Percentiles rank a stretch among this genome's conserved stretches.
Evolutionary conservation across 1,139 yeast genomes (phyloP).

Genomic region (Diutina scorzettiae): DNA sequence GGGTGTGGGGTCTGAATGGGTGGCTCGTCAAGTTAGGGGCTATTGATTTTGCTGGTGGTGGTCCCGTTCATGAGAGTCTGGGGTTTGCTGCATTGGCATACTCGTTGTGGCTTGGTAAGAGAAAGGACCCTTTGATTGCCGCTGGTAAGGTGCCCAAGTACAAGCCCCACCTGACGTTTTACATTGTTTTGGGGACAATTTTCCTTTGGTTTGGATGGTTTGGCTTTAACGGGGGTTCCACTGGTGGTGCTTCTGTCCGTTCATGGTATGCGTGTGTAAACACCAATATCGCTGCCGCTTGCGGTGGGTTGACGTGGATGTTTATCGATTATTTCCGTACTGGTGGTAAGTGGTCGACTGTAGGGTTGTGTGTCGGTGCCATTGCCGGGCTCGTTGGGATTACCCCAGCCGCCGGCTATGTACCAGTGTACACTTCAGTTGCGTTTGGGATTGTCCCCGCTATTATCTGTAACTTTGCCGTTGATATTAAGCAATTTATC

Average conservation of each 20-base stretch:
- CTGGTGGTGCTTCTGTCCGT: constrained; percentile 83
- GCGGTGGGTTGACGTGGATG: constrained; percentile 92
- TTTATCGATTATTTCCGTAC: constrained; percentile 79
- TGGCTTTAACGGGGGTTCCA: constrained; percentile 96
- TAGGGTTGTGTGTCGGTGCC: constrained; percentile 88
- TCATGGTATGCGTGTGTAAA: constrained; percentile 89
- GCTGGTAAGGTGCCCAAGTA: constrained; percentile 63
- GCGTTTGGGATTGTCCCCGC: constrained; percentile 78
- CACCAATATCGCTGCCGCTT: constrained; percentile 86
- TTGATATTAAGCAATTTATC: constrained; percentile 60
- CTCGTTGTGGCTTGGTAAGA: constrained; percentile 82
- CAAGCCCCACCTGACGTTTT: constrained; percentile 83
- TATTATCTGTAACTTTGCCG: constrained; percentile 70
- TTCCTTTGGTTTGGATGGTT: constrained; percentile 98
- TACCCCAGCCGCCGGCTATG: constrained; percentile 95
- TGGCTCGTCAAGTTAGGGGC: constrained; percentile 80
- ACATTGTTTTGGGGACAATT: constrained; percentile 86
- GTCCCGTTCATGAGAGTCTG: constrained; percentile 91
- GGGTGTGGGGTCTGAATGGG: constrained; percentile 94
- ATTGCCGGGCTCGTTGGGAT: constrained; percentile 92
- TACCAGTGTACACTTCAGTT: constrained; percentile 80
- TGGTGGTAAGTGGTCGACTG: constrained; percentile 89
- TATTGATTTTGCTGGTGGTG: constrained; percentile 95
- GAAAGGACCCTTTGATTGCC: constrained; percentile 68
- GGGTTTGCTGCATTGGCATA: constrained; percentile 94